Evolutionary conservation across 139 green algal species (phyloP).

Genomic region (Closterium sp.): DNA sequence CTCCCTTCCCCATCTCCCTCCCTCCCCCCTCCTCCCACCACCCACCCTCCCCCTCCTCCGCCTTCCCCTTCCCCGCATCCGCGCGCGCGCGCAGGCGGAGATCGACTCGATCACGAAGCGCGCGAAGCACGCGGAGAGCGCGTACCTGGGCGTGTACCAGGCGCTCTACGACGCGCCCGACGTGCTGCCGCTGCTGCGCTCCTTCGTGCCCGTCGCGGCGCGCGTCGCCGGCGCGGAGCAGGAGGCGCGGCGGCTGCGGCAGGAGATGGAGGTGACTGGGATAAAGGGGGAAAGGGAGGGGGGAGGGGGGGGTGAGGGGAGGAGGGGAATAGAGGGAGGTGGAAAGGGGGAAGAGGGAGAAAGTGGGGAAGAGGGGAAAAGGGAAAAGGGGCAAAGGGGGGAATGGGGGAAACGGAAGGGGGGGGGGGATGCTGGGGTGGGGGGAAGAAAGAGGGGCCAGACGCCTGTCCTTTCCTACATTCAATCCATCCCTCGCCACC

Average conservation of each 20-base stretch:
- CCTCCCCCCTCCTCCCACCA: neutral
- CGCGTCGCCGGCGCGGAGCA: conserved; percentile 12
- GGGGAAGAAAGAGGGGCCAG: neutral
- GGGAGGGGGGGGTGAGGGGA: neutral
- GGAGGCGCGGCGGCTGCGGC: conserved; percentile 14
- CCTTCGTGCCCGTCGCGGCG: conserved; percentile 49
- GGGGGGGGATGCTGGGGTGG: neutral
- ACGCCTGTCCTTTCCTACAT: no score
- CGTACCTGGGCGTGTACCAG: conserved; percentile 85
- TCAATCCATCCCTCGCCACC: no score
- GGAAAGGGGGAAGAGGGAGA: neutral
- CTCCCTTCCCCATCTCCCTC: neutral
- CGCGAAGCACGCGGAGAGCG: conserved; percentile 64
- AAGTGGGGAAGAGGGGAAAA: conserved; percentile 13
- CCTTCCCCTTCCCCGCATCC: neutral
- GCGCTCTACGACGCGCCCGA: conserved; percentile 89
- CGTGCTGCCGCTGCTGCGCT: conserved; percentile 67
- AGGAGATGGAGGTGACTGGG: conserved; percentile 44
- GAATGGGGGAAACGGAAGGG: neutral
- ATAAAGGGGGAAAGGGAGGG: neutral
- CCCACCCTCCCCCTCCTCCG: neutral
- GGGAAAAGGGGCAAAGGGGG: neutral
- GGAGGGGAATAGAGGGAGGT: neutral
- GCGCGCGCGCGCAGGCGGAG: conserved; percentile 25
- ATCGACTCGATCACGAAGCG: conserved; percentile 53